Percentiles rank a stretch among this genome's conserved stretches.
Evolutionary conservation across 2,329 filamentous ascomycete genomes (phyloP).

Genomic region (Ceratocystis cubensis): DNA sequence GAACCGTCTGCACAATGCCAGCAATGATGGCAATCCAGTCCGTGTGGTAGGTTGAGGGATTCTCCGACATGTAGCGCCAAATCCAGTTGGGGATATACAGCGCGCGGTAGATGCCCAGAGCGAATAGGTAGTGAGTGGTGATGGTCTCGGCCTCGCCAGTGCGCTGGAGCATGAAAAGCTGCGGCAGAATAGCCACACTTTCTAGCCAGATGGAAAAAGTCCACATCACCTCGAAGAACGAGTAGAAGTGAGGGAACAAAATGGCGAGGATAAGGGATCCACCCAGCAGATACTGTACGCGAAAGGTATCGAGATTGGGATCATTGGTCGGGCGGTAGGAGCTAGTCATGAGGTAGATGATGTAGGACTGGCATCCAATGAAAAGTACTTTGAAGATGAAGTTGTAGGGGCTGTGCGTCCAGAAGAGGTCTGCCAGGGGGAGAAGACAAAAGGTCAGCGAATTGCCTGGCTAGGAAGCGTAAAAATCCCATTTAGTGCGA

Average conservation of each 20-base stretch:
- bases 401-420: conserved; percentile 76
- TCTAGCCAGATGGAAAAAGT: conserved; percentile 98
- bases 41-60: conserved; percentile 45
- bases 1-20: conserved; percentile 79
- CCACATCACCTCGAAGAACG: conserved; percentile 77
- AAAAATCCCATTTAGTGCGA: not conserved
- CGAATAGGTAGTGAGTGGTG: conserved; percentile 94
- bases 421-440: conserved; percentile 59
- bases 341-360: conserved; percentile 94
- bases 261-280: conserved; percentile 68
- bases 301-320: conserved; percentile 93
- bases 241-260: conserved; percentile 77
- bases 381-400: conserved; percentile 93
- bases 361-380: conserved; percentile 80
- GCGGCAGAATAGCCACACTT: conserved; percentile 87
- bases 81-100: conserved; percentile 99
- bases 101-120: conserved; percentile 78
- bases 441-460: not conserved
- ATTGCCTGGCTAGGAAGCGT: conserved; percentile 1
- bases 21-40: conserved; percentile 83
- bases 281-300: conserved; percentile 83
- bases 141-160: conserved; percentile 99
- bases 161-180: conserved; percentile 95
- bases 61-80: conserved; percentile 70
- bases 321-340: conserved; percentile 97